phyloP scores from a whole-genome alignment of 228 moss, liverwort and hornwort genomes.

The Sphagnum fallax region DNA sequence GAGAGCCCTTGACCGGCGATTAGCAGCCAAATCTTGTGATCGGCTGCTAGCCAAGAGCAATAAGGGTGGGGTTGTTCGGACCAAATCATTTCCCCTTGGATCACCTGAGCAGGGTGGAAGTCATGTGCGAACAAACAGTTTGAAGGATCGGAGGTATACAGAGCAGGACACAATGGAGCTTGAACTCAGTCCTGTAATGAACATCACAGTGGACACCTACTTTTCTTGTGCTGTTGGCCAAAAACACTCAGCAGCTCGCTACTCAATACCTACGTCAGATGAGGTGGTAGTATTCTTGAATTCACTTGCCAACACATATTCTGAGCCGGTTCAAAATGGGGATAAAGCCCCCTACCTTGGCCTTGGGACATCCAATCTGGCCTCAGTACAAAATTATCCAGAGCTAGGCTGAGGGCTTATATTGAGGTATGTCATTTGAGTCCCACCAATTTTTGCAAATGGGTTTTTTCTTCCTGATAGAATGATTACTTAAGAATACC shows the following conservation, averaged over 20 bases:
- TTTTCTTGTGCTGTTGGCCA: constrained; percentile 93
- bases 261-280: constrained; percentile 65
- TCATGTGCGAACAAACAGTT: constrained; percentile 24
- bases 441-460: too few species aligned
- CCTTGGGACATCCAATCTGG: too few species aligned
- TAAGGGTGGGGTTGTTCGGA: constrained; percentile 27
- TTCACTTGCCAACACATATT: constrained; percentile 46
- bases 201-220: constrained; percentile 59
- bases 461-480: too few species aligned
- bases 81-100: constrained; percentile 22
- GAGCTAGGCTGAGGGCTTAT: too few species aligned
- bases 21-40: constrained; percentile 48
- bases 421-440: too few species aligned
- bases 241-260: constrained; percentile 74
- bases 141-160: constrained; percentile 31
- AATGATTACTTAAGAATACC: too few species aligned
- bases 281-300: constrained; percentile 80
- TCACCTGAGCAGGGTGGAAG: constrained; percentile 33
- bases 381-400: too few species aligned
- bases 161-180: constrained; percentile 27
- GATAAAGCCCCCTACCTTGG: too few species aligned
- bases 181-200: constrained; percentile 20
- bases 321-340: neutral
- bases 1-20: constrained; percentile 42
- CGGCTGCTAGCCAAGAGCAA: constrained; percentile 36